Conservation (phyloP, 768 basidiomycete species). For the Neoboletus subvelutipes region DNA sequence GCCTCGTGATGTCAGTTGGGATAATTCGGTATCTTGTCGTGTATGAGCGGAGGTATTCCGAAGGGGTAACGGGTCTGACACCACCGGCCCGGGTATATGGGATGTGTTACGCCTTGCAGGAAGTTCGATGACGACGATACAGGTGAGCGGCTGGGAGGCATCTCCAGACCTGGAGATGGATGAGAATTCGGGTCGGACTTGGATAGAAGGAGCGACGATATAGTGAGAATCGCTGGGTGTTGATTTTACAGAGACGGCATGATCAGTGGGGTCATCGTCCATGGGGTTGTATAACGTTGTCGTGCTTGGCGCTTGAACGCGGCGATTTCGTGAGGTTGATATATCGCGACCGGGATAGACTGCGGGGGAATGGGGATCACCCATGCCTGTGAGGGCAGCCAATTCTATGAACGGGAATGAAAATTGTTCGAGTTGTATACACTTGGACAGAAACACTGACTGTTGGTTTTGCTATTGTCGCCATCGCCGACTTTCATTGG, state of each 20-base stretch:
- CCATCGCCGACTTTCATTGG: conserved; percentile 96
- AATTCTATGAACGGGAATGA: conserved; percentile 60
- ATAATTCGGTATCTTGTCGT: conserved; percentile 24
- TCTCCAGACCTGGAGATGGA: conserved; percentile 71
- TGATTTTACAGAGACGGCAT: conserved; percentile 49
- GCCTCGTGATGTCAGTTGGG: conserved; percentile 8
- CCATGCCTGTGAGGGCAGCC: conserved; percentile 90
- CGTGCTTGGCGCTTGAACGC: conserved; percentile 24
- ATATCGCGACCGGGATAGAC: conserved; percentile 73
- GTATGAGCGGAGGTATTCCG: conserved; percentile 27
- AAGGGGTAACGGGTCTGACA: conserved; percentile 45
- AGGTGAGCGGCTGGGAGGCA: conserved; percentile 82
- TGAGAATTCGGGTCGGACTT: conserved; percentile 90
- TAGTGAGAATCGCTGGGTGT: conserved; percentile 53
- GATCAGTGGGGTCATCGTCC: conserved; percentile 85
- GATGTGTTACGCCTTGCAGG: conserved; percentile 64
- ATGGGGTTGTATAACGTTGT: conserved; percentile 55
- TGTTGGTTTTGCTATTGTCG: conserved; percentile 80
- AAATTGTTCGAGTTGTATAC: background rate
- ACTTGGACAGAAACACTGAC: conserved; percentile 45
- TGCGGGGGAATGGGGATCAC: conserved; percentile 51
- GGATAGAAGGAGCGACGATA: conserved; percentile 89
- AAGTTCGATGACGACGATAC: conserved; percentile 91
- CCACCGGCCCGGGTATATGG: conserved; percentile 54
- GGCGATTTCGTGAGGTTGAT: conserved; percentile 34